These are phyloP conservation scores for Rheum nobile DNA, from an alignment of 148 eudicot genomes.

Conservation along the genomic window DNA sequence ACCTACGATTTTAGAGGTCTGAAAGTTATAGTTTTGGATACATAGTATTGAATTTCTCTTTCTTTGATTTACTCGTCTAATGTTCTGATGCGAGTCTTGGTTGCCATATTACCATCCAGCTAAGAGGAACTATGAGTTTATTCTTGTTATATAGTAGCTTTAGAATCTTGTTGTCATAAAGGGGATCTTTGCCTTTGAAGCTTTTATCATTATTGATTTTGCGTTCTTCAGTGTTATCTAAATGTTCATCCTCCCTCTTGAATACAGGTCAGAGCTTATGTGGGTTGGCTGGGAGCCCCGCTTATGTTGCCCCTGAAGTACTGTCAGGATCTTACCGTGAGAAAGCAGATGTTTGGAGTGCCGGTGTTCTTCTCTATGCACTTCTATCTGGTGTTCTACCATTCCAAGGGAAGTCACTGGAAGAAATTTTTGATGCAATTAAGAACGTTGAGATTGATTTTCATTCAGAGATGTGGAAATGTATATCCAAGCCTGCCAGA, in stretches of 20 bases:
- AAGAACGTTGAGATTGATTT: conserved; percentile 65
- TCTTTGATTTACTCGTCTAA: not conserved
- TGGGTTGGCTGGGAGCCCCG: conserved; percentile 96
- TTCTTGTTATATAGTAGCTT: not conserved
- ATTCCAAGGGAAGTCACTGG: conserved; percentile 77
- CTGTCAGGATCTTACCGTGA: conserved; percentile 61
- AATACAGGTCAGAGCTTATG: conserved; percentile 66
- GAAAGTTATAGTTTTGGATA: not conserved
- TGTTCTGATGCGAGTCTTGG: not conserved
- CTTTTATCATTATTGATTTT: not conserved
- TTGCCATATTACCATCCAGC: not conserved
- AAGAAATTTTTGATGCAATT: conserved; percentile 72
- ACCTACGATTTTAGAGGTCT: not conserved
- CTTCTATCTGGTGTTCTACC: conserved; percentile 73
- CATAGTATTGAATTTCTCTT: not conserved
- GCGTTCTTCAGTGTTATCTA: not conserved
- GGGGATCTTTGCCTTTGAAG: not conserved
- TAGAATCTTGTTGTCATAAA: not conserved
- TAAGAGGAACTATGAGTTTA: not conserved
- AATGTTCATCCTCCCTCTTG: not conserved
- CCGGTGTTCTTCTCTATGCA: conserved; percentile 84
- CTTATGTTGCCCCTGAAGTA: conserved; percentile 95
- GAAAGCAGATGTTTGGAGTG: conserved; percentile 95
- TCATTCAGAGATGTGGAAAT: conserved; percentile 63
- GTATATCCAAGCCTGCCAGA: conserved; percentile 78